Base-by-base conservation (phyloP, 73 alveolate genomes). In the Paramecium bursaria region DNA sequence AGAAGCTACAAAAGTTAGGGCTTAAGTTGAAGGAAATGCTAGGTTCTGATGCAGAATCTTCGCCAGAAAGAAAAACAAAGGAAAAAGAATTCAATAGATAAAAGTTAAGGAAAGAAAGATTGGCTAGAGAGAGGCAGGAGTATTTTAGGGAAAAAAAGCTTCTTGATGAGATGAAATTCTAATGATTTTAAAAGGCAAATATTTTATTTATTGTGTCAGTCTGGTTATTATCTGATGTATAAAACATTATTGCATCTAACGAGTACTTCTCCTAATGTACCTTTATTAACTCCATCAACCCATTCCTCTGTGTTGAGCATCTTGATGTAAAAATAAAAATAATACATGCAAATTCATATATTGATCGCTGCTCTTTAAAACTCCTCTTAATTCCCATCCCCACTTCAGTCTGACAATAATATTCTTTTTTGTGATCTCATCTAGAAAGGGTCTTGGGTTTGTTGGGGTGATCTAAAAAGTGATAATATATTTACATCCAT, bases 351-450 rank as follows among this genome's bases (percentile, higher is more conserved):
- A 52, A 74, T 87, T 87, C 91, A 87, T 85, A 31, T 87, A 87
- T 67, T 85, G 52, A 27, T 87, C 93, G 22, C 75, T 47, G 46
- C 88, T 46, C 9, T 57, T 31, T 47, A 87, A 31, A 50, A 86
- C 75, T 15, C 93, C 93, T 82, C 85, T 67, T 42, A 79, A 86
- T 85, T 87, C 93, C 88, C 82, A 79, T 48, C 93, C 93, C 91
- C 93, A 87, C 30, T 87, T 87, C n/a, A 87, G 87, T 85, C 86
- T 85, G 39, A 87, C 93, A 25, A 75, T 30, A 27, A 87, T 74
- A 15, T 88, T 33, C 48, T 87, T 85, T 48, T 88, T 85, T 67
- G 86, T 50, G 49, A 85, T 57, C 46, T 87, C 93, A n/a, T 75
- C 90, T 5, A 87, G 55, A 50, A 87, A 87, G 14, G 93, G 93